Evolutionary conservation across 2,329 filamentous ascomycete genomes (phyloP).

Genomic region (Beauveria medogensis): DNA sequence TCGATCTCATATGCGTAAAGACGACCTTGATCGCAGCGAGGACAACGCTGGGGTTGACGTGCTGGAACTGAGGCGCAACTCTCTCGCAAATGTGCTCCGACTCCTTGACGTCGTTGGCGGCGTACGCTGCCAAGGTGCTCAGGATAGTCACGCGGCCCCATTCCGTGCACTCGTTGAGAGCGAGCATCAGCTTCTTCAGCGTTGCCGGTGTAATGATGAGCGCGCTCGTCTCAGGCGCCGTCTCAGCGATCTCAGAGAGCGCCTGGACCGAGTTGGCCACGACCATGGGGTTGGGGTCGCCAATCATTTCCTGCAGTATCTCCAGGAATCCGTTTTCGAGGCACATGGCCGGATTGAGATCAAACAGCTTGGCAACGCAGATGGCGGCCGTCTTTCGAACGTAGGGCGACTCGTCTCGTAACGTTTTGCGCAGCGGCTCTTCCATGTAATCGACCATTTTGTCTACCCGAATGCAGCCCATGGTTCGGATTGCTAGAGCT

Average conservation of each 20-base stretch:
- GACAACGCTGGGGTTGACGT: conserved; percentile 95
- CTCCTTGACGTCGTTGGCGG: conserved; percentile 81
- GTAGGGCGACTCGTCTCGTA: conserved; percentile 95
- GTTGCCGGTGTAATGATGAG: conserved; percentile 73
- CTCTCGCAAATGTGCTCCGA: conserved; percentile 97
- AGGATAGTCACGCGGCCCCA: conserved; percentile 95
- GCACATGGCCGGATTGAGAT: conserved; percentile 85
- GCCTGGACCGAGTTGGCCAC: conserved; percentile 96
- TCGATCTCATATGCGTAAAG: conserved; percentile 86
- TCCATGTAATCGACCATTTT: conserved; percentile 99
- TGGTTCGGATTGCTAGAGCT: conserved; percentile 91
- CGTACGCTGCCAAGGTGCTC: conserved; percentile 82
- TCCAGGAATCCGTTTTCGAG: conserved; percentile 96
- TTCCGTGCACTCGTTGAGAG: conserved; percentile 95
- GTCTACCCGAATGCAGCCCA: conserved; percentile 96
- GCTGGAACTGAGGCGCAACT: conserved; percentile 93
- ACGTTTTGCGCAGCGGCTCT: conserved; percentile 88
- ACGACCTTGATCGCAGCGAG: conserved; percentile 96
- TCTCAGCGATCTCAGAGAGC: conserved; percentile 82
- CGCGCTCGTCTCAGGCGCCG: conserved; percentile 82
- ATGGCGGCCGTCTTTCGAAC: conserved; percentile 97
- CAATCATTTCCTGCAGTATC: conserved; percentile 88
- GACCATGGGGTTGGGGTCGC: conserved; percentile 97
- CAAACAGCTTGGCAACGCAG: conserved; percentile 95
- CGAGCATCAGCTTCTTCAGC: conserved; percentile 92